phyloP scores from a whole-genome alignment of 1,284 basidiomycete genomes.

The Irpex sp. region DNA sequence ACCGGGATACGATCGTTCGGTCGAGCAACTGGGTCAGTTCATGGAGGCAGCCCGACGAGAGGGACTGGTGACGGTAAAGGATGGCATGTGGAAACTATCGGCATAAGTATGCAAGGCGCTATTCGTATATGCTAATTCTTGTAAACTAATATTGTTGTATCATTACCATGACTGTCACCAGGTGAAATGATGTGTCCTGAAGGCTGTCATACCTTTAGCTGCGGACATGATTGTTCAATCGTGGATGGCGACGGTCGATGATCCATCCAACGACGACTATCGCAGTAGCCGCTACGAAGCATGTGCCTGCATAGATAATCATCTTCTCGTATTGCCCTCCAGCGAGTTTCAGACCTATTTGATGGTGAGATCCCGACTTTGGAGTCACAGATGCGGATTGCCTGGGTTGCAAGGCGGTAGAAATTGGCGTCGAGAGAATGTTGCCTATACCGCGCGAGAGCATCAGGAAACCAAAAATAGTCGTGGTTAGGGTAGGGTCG shows the following conservation, averaged over 20 bases:
- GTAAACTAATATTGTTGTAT: not conserved
- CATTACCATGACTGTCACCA: not conserved
- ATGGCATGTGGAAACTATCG: slow-evolving; percentile 72
- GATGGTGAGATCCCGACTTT: not conserved
- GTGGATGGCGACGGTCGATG: not conserved
- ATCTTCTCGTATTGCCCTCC: slow-evolving; percentile 29
- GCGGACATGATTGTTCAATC: not conserved
- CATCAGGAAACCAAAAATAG: slow-evolving; percentile 26
- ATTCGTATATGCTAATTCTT: slow-evolving; percentile 9
- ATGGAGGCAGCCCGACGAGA: slow-evolving; percentile 78
- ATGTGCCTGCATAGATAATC: slow-evolving; percentile 32
- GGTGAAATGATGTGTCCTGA: not conserved
- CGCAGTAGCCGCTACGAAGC: slow-evolving; percentile 30
- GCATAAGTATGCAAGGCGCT: not conserved
- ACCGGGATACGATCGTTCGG: slow-evolving; percentile 71
- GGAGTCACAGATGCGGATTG: not conserved
- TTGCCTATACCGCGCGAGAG: slow-evolving; percentile 27
- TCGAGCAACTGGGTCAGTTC: slow-evolving; percentile 73
- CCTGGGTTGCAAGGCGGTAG: slow-evolving; percentile 9
- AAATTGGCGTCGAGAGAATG: slow-evolving; percentile 17
- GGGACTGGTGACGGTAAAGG: slow-evolving; percentile 66
- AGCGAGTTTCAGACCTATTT: slow-evolving; percentile 28
- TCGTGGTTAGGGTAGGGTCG: slow-evolving; percentile 22
- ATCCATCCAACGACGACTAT: slow-evolving; percentile 25
- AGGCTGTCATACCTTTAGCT: not conserved